Evolutionary conservation across 768 basidiomycete species (phyloP).

Genomic region (Phlegmacium glaucopus): DNA sequence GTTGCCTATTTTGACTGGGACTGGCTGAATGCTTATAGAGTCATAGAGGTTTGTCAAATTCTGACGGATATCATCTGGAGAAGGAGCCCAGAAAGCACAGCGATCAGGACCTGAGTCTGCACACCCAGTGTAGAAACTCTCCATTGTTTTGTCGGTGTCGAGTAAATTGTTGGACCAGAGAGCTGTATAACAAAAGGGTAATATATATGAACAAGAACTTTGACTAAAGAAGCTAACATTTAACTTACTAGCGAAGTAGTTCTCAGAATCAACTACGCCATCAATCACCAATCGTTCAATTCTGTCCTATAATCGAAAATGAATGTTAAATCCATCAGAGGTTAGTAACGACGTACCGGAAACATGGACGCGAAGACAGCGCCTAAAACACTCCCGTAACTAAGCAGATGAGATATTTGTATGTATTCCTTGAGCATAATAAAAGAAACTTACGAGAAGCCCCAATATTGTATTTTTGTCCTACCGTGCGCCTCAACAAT

Average conservation of each 20-base stretch:
- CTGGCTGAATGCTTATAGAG: conserved; percentile 25
- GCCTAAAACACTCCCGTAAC: conserved; percentile 25
- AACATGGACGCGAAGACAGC: conserved; percentile 31
- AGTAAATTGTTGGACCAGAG: conserved; percentile 32
- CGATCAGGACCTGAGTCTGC: too few relatives aligned
- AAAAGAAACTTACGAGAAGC: conserved; percentile 21
- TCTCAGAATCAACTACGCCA: conserved; percentile 37
- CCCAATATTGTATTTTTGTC: conserved; percentile 33
- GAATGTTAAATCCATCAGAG: too few relatives aligned
- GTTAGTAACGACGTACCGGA: conserved; percentile 24
- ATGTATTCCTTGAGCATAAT: conserved; percentile 3
- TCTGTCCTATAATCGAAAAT: conserved; percentile 14
- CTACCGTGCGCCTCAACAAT: conserved; percentile 30
- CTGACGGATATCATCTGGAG: too few relatives aligned
- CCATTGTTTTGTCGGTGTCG: conserved; percentile 35
- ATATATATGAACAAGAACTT: too few relatives aligned
- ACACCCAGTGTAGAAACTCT: too few relatives aligned
- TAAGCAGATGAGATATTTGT: conserved; percentile 3
- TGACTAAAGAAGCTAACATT: too few relatives aligned
- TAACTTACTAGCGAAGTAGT: conserved; percentile 35
- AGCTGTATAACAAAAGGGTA: too few relatives aligned
- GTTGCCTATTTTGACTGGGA: conserved; percentile 27
- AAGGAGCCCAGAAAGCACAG: too few relatives aligned
- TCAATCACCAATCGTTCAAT: conserved; percentile 34
- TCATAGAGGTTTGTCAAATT: too few relatives aligned